phyloP scores from a whole-genome alignment of 208 protist genomes.

The Blastocrithidia nonstop region DNA sequence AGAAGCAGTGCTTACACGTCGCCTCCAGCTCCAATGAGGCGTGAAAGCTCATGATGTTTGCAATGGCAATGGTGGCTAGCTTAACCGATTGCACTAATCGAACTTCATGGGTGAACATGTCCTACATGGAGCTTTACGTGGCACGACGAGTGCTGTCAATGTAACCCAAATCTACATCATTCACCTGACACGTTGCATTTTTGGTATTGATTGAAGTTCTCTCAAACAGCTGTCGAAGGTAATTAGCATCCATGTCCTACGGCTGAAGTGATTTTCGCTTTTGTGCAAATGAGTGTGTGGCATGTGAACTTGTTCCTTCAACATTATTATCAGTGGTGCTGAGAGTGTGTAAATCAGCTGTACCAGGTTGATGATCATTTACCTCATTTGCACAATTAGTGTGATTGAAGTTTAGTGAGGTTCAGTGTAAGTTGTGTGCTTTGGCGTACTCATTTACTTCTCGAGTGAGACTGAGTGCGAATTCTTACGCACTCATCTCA shows the following conservation, averaged over 20 bases:
- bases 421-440: constrained; percentile 15
- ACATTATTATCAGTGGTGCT: constrained; percentile 51
- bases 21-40: constrained; percentile 72
- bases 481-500: constrained; percentile 27
- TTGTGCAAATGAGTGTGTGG: constrained; percentile 41
- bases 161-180: no score
- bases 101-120: no score
- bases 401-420: not conserved
- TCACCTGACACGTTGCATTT: no score
- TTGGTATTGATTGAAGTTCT: constrained; percentile 68
- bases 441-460: constrained; percentile 53
- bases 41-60: constrained; percentile 76
- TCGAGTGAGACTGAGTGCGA: constrained; percentile 45
- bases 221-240: no score
- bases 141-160: no score
- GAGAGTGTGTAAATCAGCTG: constrained; percentile 37
- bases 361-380: constrained; percentile 26
- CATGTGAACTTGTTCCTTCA: constrained; percentile 35
- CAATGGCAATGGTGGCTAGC: constrained; percentile 45
- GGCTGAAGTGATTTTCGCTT: constrained; percentile 71
- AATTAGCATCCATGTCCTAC: no score
- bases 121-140: no score
- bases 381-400: not conserved
- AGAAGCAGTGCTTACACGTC: constrained; percentile 80
- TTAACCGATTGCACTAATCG: no score